Percentiles rank a stretch among this genome's conserved stretches.
Conservation (phyloP, 345 rosid species). For the Moricandia arvensis region DNA sequence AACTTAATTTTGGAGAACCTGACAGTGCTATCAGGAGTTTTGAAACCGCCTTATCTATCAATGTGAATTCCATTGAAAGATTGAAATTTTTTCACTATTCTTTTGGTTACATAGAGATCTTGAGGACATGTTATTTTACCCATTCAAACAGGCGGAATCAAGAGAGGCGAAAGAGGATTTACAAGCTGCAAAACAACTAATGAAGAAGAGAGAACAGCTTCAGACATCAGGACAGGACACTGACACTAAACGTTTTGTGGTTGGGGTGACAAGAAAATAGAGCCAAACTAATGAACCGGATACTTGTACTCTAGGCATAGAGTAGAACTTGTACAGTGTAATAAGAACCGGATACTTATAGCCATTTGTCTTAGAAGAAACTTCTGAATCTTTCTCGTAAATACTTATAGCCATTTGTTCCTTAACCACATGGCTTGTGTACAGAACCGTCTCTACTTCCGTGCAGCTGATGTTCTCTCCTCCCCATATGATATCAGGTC, state of each 20-base stretch:
- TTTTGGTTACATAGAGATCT: conserved; percentile 3
- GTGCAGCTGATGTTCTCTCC: too few relatives aligned
- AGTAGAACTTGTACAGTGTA: not conserved
- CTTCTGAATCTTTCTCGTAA: conserved; percentile 61
- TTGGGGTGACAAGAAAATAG: conserved; percentile 27
- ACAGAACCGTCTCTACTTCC: too few relatives aligned
- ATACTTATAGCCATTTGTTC: too few relatives aligned
- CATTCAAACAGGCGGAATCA: conserved; percentile 50
- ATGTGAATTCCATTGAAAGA: too few relatives aligned
- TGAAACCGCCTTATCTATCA: conserved; percentile 62
- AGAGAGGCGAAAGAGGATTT: conserved; percentile 38
- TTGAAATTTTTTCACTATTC: too few relatives aligned
- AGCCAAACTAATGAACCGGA: conserved; percentile 1
- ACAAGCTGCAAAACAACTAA: not conserved
- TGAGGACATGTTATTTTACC: not conserved
- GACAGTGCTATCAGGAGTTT: conserved; percentile 73
- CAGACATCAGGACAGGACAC: conserved; percentile 55
- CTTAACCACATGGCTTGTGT: too few relatives aligned
- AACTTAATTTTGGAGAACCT: conserved; percentile 90
- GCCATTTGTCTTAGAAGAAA: conserved; percentile 47
- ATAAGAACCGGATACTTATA: conserved; percentile 28
- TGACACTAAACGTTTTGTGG: conserved; percentile 49
- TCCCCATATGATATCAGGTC: too few relatives aligned
- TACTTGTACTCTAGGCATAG: conserved; percentile 6
- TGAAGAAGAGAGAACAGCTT: conserved; percentile 68